Base-by-base conservation (phyloP, 2,329 filamentous ascomycete species). In the Colletotrichum liaoningense region DNA sequence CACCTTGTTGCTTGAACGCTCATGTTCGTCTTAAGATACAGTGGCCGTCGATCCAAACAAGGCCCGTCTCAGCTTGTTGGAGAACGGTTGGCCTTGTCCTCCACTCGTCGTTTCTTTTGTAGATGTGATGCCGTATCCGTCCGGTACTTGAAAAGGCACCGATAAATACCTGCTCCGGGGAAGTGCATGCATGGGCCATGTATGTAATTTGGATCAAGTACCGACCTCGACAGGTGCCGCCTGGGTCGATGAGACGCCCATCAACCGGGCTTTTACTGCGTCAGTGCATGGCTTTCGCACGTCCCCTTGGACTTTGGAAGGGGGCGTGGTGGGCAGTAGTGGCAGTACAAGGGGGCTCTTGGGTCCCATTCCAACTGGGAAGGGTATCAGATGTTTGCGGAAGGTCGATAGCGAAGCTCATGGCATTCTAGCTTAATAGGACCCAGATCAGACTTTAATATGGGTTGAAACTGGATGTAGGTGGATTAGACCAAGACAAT, bases 151-250 rank as follows among this genome's bases (percentile, higher is more conserved):
- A 57, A 54, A 65, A 28, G 46, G 22, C 59, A 69, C 54, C 60
- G 54, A 69, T 30, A 63, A 54, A 64, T 46, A 24, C 49, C 38
- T 35, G 33, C 33, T 35, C 59, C 49, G 66, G 70, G 70, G 55
- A 69, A 64, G 42, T 59, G 66, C 71, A 66, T 73, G 71, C 71
- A 73, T 73, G 46, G 46, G 42, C 55, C 62, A 62, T 69, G 67
- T 71, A 70, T 26, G 71, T 70, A 65, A 70, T 65, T 60, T 62
- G 24, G 59, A 38, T 19, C 69, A 73, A 73, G 67, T 70, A 65
- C 70, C 70, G 67, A 67, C 70, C 16, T 66, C 35, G 14, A 70
- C 46, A 62, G 67, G 26, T 65, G 60, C 67, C 66, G 67, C 60
- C 24, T 33, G 33, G 65, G 62, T 63, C 54, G 42, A 52, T 42